These are phyloP conservation scores for Salvia splendens DNA, from an alignment of 257 asterid genomes.

Conservation along the genomic window DNA sequence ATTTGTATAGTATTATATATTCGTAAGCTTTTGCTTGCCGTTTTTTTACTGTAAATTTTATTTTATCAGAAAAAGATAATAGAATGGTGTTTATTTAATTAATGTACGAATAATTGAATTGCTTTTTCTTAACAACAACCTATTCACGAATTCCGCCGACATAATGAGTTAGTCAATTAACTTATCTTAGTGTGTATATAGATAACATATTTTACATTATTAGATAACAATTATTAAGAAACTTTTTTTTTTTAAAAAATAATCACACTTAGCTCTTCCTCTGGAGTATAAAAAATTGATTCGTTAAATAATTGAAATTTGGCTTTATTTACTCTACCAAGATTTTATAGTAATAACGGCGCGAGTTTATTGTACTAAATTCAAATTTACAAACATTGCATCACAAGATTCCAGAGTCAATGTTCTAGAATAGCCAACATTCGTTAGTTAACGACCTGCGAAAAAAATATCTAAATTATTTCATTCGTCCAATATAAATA, in stretches of 20 bases:
- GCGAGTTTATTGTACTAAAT: not conserved
- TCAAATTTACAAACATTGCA: not conserved
- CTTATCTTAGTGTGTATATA: not conserved
- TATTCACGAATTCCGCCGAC: not conserved
- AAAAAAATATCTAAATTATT: not conserved
- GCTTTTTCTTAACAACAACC: not conserved
- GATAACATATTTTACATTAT: not conserved
- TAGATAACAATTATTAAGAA: not conserved
- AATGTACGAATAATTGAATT: not conserved
- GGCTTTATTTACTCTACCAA: not conserved
- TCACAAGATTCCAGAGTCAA: constrained; percentile 5
- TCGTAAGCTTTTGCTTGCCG: too few relatives aligned
- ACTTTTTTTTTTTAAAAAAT: not conserved
- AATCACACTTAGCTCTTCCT: not conserved
- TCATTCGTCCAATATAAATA: not conserved
- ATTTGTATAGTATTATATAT: too few relatives aligned
- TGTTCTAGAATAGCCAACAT: constrained; percentile 10
- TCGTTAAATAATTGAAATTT: not conserved
- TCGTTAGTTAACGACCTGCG: not conserved
- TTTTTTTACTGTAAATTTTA: too few relatives aligned
- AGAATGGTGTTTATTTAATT: not conserved
- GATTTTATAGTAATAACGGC: not conserved
- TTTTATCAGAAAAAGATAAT: too few relatives aligned
- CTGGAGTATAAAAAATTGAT: not conserved
- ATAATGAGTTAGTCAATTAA: not conserved